Percentiles rank a stretch among this genome's conserved stretches.
Conservation (phyloP, 225 moss, liverwort and hornwort species). For the Rhytidiadelphus loreus region DNA sequence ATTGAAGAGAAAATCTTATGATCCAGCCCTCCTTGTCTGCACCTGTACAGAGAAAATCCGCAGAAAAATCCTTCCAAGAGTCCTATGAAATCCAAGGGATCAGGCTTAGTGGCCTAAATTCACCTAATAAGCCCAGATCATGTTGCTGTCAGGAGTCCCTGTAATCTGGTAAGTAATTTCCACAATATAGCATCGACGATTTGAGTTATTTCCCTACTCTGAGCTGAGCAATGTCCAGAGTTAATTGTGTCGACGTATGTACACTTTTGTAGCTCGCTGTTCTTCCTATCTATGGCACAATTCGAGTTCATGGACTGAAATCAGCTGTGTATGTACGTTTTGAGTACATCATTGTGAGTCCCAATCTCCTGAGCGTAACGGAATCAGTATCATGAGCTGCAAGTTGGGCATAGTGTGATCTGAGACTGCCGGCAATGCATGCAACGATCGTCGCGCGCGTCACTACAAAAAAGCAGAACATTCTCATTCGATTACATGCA, state of each 20-base stretch:
- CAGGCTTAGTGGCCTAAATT: constrained; percentile 36
- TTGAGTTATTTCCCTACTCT: not conserved
- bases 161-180: constrained; percentile 29
- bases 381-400: not conserved
- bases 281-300: not conserved
- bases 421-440: too few relatives aligned
- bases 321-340: not conserved
- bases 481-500: too few relatives aligned
- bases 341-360: not conserved
- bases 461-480: too few relatives aligned
- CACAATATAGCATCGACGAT: not conserved
- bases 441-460: too few relatives aligned
- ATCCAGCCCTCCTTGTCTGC: constrained; percentile 29
- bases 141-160: constrained; percentile 47
- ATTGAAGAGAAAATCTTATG: constrained; percentile 16
- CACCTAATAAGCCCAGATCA: constrained; percentile 21
- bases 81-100: constrained; percentile 35
- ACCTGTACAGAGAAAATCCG: constrained; percentile 16
- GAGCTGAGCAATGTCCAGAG: not conserved
- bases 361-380: not conserved
- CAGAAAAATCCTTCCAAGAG: constrained; percentile 23
- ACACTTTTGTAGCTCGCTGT: not conserved
- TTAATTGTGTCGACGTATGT: not conserved
- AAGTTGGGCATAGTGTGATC: too few relatives aligned
- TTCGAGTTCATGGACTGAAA: not conserved